phyloP scores from a whole-genome alignment of 495 filamentous ascomycete species.

The Collariella sp. region DNA sequence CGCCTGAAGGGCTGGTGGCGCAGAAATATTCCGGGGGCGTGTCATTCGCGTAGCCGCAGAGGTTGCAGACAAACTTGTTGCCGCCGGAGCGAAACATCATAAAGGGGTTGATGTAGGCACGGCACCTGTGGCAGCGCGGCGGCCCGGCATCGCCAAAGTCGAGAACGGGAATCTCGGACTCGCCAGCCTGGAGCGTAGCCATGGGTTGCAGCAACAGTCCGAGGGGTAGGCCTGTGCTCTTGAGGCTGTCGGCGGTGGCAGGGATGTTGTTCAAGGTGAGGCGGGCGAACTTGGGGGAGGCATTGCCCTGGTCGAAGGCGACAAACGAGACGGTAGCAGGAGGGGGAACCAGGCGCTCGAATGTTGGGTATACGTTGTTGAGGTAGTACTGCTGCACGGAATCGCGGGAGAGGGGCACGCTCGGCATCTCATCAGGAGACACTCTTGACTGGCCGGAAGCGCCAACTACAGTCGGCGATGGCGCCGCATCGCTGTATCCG shows the following conservation, averaged over 20 bases:
- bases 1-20: slow-evolving; percentile 77
- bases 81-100: slow-evolving; percentile 94
- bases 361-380: slow-evolving; percentile 82
- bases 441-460: slow-evolving; percentile 62
- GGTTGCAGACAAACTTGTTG: slow-evolving; percentile 96
- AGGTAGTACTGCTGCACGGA: slow-evolving; percentile 72
- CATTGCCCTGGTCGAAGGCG: slow-evolving; percentile 90
- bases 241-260: slow-evolving; percentile 67
- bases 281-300: slow-evolving; percentile 88
- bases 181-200: slow-evolving; percentile 73
- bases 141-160: slow-evolving; percentile 92
- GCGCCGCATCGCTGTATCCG: slow-evolving; percentile 23
- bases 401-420: slow-evolving; percentile 80
- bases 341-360: slow-evolving; percentile 83
- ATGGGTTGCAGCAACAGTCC: slow-evolving; percentile 86
- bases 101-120: slow-evolving; percentile 97
- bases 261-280: slow-evolving; percentile 90
- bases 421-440: slow-evolving; percentile 89
- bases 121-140: slow-evolving; percentile 84
- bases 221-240: slow-evolving; percentile 70
- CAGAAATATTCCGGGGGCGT: slow-evolving; percentile 87
- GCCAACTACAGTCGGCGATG: slow-evolving; percentile 30
- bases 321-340: slow-evolving; percentile 86
- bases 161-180: slow-evolving; percentile 80
- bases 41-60: slow-evolving; percentile 97